phyloP scores from a whole-genome alignment of 78 protist genomes.

The Polysphondylium violaceum region DNA sequence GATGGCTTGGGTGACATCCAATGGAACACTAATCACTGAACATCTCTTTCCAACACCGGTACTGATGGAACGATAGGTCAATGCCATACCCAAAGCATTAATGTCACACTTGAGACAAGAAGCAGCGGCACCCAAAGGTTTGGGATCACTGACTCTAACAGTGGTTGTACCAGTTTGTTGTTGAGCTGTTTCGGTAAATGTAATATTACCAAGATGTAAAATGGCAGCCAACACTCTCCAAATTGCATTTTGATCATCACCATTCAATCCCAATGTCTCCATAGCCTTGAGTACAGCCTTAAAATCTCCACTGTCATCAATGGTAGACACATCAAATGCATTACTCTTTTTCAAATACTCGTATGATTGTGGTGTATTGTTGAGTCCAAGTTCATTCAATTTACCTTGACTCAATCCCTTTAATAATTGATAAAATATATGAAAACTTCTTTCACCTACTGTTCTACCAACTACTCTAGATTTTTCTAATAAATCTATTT shows the following conservation, averaged over 20 bases:
- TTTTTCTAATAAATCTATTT: conserved; percentile 89
- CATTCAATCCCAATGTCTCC: conserved; percentile 79
- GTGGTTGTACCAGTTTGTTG: conserved; percentile 41
- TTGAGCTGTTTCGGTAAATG: conserved; percentile 68
- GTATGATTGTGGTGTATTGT: conserved; percentile 25
- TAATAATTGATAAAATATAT: conserved; percentile 95
- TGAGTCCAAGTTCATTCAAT: conserved; percentile 44
- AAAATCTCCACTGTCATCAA: conserved; percentile 85
- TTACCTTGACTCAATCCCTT: conserved; percentile 60
- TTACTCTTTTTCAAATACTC: conserved; percentile 59
- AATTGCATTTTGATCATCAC: conserved; percentile 61
- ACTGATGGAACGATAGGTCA: conserved; percentile 74
- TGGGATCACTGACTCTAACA: conserved; percentile 14
- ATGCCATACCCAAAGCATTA: conserved; percentile 37
- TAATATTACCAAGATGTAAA: conserved; percentile 89
- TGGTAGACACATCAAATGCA: conserved; percentile 82
- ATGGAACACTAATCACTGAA: conserved; percentile 78
- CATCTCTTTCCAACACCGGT: conserved; percentile 80
- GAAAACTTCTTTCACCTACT: conserved; percentile 94
- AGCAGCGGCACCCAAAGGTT: conserved; percentile 66
- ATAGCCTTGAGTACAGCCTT: conserved; percentile 70
- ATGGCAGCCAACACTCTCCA: conserved; percentile 83
- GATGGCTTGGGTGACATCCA: conserved; percentile 63
- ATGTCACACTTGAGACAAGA: conserved; percentile 35
- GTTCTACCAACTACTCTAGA: conserved; percentile 90